phyloP scores from a whole-genome alignment of 305 asterid genomes.

The Fraxinus latifolia region DNA sequence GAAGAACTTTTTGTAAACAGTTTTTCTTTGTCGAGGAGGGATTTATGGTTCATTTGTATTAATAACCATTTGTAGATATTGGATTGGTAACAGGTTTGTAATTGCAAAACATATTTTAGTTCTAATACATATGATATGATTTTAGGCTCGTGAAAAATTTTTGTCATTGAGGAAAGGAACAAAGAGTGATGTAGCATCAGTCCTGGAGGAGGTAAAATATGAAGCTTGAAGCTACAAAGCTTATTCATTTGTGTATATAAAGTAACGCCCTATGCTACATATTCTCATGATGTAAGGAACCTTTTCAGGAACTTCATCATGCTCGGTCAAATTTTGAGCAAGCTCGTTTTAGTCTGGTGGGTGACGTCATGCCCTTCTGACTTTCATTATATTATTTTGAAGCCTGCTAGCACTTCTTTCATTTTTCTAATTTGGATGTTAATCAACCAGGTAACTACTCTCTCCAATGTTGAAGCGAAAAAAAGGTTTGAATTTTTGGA shows the following conservation, averaged over 20 bases:
- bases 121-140: slow-evolving; percentile 22
- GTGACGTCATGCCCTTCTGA: slow-evolving; percentile 21
- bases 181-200: slow-evolving; percentile 72
- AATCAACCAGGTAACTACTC: slow-evolving; percentile 71
- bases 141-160: slow-evolving; percentile 96
- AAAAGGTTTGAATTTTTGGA: slow-evolving; percentile 97
- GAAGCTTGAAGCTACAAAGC: slow-evolving; percentile 3
- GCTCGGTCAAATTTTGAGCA: slow-evolving; percentile 93
- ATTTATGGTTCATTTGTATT: background rate
- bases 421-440: slow-evolving; percentile 24
- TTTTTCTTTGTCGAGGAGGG: background rate
- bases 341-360: slow-evolving; percentile 90
- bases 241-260: background rate
- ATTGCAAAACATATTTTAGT: background rate
- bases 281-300: slow-evolving; percentile 30
- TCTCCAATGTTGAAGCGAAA: slow-evolving; percentile 91
- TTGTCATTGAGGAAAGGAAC: slow-evolving; percentile 91
- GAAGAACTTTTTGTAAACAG: background rate
- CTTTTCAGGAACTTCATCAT: slow-evolving; percentile 83
- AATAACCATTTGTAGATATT: background rate
- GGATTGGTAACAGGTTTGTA: background rate
- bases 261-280: slow-evolving; percentile 2
- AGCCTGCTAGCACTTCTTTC: background rate
- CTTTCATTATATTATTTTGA: slow-evolving; percentile 17
- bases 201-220: slow-evolving; percentile 79